Conservation (phyloP, 495 filamentous ascomycete genomes). For the Saxophila tyrrhenica region DNA sequence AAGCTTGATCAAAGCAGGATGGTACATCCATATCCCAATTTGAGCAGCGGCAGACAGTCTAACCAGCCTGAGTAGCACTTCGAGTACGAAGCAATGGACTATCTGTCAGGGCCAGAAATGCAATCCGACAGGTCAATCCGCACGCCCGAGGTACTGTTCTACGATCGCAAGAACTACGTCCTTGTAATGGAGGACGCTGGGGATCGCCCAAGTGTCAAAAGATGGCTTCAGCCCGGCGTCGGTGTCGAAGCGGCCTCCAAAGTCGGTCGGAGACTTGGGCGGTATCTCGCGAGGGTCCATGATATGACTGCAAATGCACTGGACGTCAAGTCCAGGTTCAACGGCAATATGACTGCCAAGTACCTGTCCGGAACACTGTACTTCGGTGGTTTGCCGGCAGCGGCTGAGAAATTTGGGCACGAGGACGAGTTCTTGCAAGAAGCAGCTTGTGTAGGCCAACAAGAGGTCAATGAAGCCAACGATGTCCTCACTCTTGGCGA, state of each 20-base stretch:
- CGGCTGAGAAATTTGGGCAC: constrained; percentile 2
- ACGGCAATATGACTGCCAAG: background rate
- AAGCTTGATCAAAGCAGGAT: constrained; percentile 2
- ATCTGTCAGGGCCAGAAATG: background rate
- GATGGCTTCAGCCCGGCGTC: background rate
- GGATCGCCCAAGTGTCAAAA: background rate
- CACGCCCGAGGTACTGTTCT: background rate
- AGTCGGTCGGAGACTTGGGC: background rate
- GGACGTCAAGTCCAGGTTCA: background rate
- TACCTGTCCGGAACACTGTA: background rate
- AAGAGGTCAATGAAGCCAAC: background rate
- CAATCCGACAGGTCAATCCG: background rate
- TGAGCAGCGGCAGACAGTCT: background rate
- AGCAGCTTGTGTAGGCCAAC: constrained; percentile 4
- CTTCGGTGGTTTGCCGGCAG: background rate
- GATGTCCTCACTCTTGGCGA: constrained; percentile 7
- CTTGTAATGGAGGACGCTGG: constrained; percentile 4
- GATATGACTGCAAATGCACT: background rate
- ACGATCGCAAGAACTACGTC: background rate
- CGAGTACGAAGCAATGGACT: background rate
- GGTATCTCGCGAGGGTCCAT: constrained; percentile 7
- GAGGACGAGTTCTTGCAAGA: constrained; percentile 1
- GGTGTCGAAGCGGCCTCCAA: background rate
- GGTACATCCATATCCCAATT: background rate
- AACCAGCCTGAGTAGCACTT: background rate